Percentiles rank a stretch among this genome's conserved stretches.
Conservation (phyloP, 768 basidiomycete genomes). For the Artomyces pyxidatus region DNA sequence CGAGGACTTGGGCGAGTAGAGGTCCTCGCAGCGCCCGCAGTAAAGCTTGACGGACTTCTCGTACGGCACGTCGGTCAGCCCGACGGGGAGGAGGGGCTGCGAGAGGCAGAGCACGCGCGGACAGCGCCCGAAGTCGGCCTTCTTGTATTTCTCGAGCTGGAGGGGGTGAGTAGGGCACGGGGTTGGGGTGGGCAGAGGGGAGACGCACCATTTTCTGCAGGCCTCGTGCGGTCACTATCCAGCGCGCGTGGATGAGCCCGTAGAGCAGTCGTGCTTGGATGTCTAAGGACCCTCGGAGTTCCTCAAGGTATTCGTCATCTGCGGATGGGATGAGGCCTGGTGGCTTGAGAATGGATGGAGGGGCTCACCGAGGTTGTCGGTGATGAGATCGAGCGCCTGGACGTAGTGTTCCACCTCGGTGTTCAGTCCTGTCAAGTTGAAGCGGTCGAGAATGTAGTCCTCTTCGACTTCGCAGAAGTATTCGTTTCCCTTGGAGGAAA, state of each 20-base stretch:
- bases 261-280: constrained; percentile 91
- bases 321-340: background rate
- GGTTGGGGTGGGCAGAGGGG: background rate
- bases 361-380: constrained; percentile 84
- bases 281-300: constrained; percentile 84
- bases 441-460: constrained; percentile 96
- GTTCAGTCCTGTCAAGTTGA: constrained; percentile 96
- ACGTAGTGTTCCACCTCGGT: constrained; percentile 93
- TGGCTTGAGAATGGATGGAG: background rate
- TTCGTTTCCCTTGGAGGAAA: constrained; percentile 96
- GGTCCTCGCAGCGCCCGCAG: constrained; percentile 97
- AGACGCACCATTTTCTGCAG: constrained; percentile 83
- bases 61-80: constrained; percentile 94
- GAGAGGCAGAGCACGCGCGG: constrained; percentile 93
- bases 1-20: constrained; percentile 96
- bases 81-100: constrained; percentile 94
- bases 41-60: constrained; percentile 99
- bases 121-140: constrained; percentile 96
- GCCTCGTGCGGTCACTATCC: constrained; percentile 93
- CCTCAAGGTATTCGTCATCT: constrained; percentile 96
- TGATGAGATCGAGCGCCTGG: constrained; percentile 92
- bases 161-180: background rate
- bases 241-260: constrained; percentile 93
- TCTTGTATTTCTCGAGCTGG: constrained; percentile 94
- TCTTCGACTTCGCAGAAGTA: constrained; percentile 99